Evolutionary conservation across 305 asterid genomes (phyloP).

Genomic region (Solanum hybrid): DNA sequence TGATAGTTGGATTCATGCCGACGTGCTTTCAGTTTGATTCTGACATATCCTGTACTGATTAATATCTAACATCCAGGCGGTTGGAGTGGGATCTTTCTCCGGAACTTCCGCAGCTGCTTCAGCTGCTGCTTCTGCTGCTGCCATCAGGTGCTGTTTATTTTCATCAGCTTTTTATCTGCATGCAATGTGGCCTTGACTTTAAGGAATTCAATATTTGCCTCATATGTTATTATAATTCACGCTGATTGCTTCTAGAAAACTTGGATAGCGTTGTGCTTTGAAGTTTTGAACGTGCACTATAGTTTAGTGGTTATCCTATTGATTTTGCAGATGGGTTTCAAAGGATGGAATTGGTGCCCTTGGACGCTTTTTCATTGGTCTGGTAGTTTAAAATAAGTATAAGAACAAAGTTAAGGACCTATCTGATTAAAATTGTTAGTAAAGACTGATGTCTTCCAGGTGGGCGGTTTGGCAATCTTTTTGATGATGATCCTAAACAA

Average conservation of each 20-base stretch:
- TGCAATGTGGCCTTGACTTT: not conserved
- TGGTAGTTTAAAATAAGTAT: conserved; percentile 19
- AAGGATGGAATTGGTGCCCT: conserved; percentile 97
- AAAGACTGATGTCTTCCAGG: conserved; percentile 38
- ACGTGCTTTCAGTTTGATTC: not conserved
- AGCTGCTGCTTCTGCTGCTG: conserved; percentile 95
- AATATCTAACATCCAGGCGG: conserved; percentile 52
- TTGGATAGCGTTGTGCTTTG: not conserved
- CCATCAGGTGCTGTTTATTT: conserved; percentile 51
- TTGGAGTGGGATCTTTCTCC: conserved; percentile 81
- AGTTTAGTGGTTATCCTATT: conserved; percentile 11
- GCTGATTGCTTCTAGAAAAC: not conserved
- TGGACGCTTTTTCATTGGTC: conserved; percentile 87
- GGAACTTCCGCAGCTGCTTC: conserved; percentile 94
- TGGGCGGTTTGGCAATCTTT: conserved; percentile 89
- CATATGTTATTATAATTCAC: not conserved
- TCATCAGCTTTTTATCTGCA: not conserved
- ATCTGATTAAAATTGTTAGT: conserved; percentile 16
- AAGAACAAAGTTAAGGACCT: conserved; percentile 6
- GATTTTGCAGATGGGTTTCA: conserved; percentile 74
- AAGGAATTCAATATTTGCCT: not conserved
- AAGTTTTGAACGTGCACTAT: conserved; percentile 3
- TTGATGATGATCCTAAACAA: conserved; percentile 91
- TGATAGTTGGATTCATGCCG: not conserved
- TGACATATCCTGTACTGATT: conserved; percentile 14